Base-by-base conservation (phyloP, 768 basidiomycete genomes). In the Gymnopilus dilepis region DNA sequence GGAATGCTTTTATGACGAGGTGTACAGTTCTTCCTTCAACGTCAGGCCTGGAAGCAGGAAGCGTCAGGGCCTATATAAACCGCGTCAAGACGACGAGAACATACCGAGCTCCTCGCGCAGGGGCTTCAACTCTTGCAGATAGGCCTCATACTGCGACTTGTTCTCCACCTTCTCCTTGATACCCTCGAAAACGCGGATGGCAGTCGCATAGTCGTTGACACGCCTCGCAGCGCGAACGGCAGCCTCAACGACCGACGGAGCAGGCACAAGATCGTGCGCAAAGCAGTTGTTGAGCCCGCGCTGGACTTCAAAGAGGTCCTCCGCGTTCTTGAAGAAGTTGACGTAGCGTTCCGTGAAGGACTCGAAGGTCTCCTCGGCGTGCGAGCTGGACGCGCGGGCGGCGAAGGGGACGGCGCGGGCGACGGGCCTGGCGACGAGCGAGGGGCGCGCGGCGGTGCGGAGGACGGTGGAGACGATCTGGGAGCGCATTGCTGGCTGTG, bases 201-300 rank as follows among this genome's bases (percentile, higher is more conserved):
- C 96, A 40, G 97, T 99, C 42, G 97, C 90, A 76, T 92, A 99
- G 84, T 98, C 96, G 78, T 99, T 90, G 63, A 97, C 94, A 66
- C 95, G 87, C 66, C 97, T 83, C 21, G 93, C 87, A 59, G 95
- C 95, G 56, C 88, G 86, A 63, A 96, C 80, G 26, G 94, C 94
- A 64, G 93, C 91, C 78, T 95, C 94, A 57, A 96, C 79, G 69
- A 97, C 93, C 57, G 81, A 74, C 26, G 93, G 85, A 1, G 92
- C 86, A 4, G 95, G 95, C 13, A 97, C 95, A 65, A 97, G 86
- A 77, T 99, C 97, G 76, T 99, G 97, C 2, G 97, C 94, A 75
- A 99, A 99, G 82, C 96, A 98, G 85, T 99, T 99, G 84, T 99
- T 99, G 70, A 99, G 82, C 38, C 97, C 97, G 53, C 97, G 93